phyloP scores from a whole-genome alignment of 495 filamentous ascomycete genomes.

The Penicillium alfredii region DNA sequence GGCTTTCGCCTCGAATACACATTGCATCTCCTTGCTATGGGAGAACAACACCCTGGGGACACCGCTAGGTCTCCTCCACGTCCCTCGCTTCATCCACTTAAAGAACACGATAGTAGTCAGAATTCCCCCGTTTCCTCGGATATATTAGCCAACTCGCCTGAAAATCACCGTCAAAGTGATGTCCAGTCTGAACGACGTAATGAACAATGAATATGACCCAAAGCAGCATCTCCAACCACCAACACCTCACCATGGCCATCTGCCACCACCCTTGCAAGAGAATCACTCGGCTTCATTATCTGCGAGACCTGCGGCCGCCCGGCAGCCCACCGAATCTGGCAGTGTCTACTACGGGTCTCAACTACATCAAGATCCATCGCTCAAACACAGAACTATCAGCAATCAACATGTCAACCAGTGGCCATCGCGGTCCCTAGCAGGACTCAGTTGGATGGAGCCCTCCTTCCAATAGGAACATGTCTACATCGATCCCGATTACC shows the following conservation, averaged over 20 bases:
- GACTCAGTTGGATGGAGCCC: not conserved
- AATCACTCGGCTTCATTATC: not conserved
- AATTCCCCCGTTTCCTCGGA: not conserved
- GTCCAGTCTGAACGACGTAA: not conserved
- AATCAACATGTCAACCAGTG: constrained; percentile 2
- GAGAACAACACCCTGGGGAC: too few species aligned
- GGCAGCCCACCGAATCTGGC: constrained; percentile 10
- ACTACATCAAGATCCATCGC: not conserved
- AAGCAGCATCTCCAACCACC: not conserved
- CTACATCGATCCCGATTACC: constrained; percentile 21
- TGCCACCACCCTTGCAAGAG: constrained; percentile 1
- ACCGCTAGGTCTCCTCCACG: not conserved
- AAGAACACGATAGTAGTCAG: constrained; percentile 1
- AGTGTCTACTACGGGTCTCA: constrained; percentile 7
- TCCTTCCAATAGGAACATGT: constrained; percentile 2
- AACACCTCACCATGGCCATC: not conserved
- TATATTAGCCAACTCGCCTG: not conserved
- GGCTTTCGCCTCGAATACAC: too few species aligned
- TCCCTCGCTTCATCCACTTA: not conserved
- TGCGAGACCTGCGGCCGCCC: not conserved
- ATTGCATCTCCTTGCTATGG: too few species aligned
- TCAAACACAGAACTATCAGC: not conserved
- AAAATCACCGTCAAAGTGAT: too few species aligned
- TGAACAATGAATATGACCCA: not conserved
- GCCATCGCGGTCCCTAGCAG: constrained; percentile 10